Evolutionary conservation across 2,329 filamentous ascomycete species (phyloP), one percentile per base, ranked within the genome.

Genomic region (Aaosphaeria pasadenensis): DNA sequence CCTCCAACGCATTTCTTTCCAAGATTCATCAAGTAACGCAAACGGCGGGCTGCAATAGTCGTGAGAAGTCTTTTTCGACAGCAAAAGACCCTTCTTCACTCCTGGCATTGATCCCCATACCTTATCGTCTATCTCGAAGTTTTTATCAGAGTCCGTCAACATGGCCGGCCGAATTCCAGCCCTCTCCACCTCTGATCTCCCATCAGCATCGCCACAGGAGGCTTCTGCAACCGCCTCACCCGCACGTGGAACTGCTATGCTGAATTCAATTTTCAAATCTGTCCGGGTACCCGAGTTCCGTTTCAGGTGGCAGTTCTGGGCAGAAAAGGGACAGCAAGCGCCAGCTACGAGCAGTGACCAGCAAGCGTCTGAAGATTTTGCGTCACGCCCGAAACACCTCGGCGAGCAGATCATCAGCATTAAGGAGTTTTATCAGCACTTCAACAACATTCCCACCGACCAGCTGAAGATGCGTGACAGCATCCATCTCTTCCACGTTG

Each of bases 401-500:
- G 64, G 63, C 7, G 65, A 74, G 30, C 57, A 68, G 28, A 75
- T 79, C 49, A 67, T 69, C 59, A 72, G 74, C 54, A 68, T 79
- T 47, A 70, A 71, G 54, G 69, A 75, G 42, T 79, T 79, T 57
- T 79, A 77, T 70, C 70, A 71, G 55, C 70, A 76, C 52, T 75
- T 76, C 64, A 79, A 87, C 75, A 91, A 91, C 76, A 88, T 91
- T 70, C 78, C 89, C 58, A 85, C 89, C 71, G 80, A 84, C 30
- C 85, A 83, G 77, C 79, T 89, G 46, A 80, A 86, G 44, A 77
- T 91, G 56, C 84, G 87, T 11, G 77, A 79, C 61, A 72, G 66
- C 42, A 87, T 88, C 30, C 87, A 91, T 74, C 85, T 91, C 69
- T 89, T 88, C 74, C 89, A 89, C 82, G 78, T 86, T 58, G 84